These are phyloP conservation scores for Xylaria scruposa DNA, from an alignment of 495 filamentous ascomycete genomes.

Conservation along the genomic window DNA sequence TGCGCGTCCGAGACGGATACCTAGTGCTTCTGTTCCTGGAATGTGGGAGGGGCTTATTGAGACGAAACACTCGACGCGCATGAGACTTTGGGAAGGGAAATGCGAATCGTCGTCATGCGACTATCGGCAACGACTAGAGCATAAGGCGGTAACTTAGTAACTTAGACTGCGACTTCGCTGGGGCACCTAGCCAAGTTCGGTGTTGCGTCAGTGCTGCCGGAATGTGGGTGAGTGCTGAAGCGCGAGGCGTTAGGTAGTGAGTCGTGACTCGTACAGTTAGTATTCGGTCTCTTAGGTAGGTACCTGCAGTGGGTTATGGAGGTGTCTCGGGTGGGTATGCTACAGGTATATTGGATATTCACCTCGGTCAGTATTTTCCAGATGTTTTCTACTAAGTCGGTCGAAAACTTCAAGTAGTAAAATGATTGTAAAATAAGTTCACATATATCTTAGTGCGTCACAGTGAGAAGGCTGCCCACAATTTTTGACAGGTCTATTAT, in stretches of 20 bases:
- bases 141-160: neutral
- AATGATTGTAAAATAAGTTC: neutral
- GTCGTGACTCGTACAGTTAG: neutral
- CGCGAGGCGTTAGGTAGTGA: neutral
- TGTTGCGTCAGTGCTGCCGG: conserved; percentile 21
- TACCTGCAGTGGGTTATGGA: neutral
- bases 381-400: neutral
- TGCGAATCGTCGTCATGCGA: conserved; percentile 18
- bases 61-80: neutral
- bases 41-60: conserved; percentile 21
- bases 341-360: neutral
- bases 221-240: conserved; percentile 16
- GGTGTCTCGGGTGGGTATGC: neutral
- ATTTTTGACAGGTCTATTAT: neutral
- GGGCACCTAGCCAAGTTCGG: neutral
- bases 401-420: neutral
- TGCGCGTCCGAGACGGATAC: conserved; percentile 6
- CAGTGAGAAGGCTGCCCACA: neutral
- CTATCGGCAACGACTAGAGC: conserved; percentile 10
- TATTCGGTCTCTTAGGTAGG: neutral
- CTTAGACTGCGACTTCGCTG: neutral
- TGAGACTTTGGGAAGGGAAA: conserved; percentile 8
- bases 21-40: conserved; percentile 12
- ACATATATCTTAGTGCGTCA: neutral
- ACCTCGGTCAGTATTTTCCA: neutral